These are phyloP conservation scores for Galerina marginata DNA, from an alignment of 768 basidiomycete genomes.

Conservation along the genomic window DNA sequence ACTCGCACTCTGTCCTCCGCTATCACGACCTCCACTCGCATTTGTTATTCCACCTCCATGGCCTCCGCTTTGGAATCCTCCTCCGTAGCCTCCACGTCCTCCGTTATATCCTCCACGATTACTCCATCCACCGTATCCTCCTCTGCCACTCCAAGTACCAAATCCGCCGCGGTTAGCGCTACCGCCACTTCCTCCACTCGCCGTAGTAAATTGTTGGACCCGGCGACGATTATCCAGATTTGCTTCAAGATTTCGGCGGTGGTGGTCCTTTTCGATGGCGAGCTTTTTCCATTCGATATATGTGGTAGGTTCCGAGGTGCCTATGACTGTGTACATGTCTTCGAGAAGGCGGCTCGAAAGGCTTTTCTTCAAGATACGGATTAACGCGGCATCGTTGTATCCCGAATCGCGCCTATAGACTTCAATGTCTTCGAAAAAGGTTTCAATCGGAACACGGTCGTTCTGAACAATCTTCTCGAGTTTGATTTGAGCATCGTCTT, in stretches of 20 bases:
- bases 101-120: too few relatives aligned
- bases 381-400: not conserved
- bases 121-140: too few relatives aligned
- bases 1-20: not conserved
- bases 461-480: not conserved
- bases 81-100: not conserved
- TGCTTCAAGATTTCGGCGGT: not conserved
- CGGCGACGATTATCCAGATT: too few relatives aligned
- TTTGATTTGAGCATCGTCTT: not conserved
- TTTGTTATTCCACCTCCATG: not conserved
- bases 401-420: constrained; percentile 1
- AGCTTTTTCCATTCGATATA: constrained; percentile 4
- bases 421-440: constrained; percentile 6
- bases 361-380: not conserved
- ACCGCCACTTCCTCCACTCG: too few relatives aligned
- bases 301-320: not conserved
- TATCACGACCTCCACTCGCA: too few relatives aligned
- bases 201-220: too few relatives aligned
- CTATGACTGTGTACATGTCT: not conserved
- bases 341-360: not conserved
- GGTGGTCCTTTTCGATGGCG: constrained; percentile 5
- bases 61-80: not conserved
- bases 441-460: not conserved
- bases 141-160: too few relatives aligned
- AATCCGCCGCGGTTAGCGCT: too few relatives aligned